Conservation (phyloP, 352 stramenopile genomes). For the Thalassiosira tumida region DNA sequence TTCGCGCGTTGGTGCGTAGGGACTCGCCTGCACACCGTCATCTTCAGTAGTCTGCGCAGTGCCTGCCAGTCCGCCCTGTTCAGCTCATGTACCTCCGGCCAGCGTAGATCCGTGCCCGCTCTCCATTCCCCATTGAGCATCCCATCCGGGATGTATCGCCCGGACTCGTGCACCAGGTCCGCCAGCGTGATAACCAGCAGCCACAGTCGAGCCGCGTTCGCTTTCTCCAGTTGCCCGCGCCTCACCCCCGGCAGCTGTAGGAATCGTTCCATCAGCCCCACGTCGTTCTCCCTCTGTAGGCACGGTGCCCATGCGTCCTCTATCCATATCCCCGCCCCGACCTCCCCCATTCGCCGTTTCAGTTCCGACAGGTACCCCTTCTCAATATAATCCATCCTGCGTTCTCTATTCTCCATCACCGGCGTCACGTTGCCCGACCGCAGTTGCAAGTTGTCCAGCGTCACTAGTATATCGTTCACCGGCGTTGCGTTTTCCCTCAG, state of each 20-base stretch:
- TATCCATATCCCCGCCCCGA: slow-evolving; percentile 34
- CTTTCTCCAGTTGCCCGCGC: neutral
- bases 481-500: slow-evolving; percentile 11
- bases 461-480: slow-evolving; percentile 36
- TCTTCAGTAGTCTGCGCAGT: neutral
- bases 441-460: slow-evolving; percentile 17
- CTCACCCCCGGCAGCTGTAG: neutral
- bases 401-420: slow-evolving; percentile 20
- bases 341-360: slow-evolving; percentile 13
- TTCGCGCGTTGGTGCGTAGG: neutral
- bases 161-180: neutral
- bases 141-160: neutral
- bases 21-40: neutral
- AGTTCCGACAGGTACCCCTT: no score
- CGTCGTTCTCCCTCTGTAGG: neutral
- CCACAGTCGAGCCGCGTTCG: neutral
- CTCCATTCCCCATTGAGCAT: neutral
- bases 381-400: no score
- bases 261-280: slow-evolving; percentile 6
- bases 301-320: slow-evolving; percentile 28
- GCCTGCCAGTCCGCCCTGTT: neutral
- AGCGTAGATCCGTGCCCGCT: slow-evolving; percentile 5
- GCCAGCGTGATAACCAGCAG: neutral
- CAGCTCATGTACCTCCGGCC: neutral
- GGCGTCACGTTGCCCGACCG: neutral